Base-by-base conservation (phyloP, 768 basidiomycete genomes). In the Phylloporus arenicola region DNA sequence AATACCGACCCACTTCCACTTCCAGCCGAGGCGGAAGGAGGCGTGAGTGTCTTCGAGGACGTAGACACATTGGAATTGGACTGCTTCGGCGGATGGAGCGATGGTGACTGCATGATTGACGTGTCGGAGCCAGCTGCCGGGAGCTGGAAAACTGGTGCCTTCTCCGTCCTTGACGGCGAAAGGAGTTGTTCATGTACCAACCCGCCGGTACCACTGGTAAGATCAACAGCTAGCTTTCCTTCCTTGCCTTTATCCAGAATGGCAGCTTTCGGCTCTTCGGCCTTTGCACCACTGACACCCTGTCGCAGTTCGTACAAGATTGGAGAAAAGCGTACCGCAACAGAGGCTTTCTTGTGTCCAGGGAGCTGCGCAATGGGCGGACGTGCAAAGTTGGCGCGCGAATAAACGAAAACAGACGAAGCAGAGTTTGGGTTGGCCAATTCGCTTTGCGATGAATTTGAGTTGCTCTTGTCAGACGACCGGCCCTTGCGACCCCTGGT, bases 291-390 rank as follows among this genome's bases (percentile, higher is more conserved):
- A 29, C 61, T 56, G 1, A 85, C 77, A 22, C 76, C 80, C 9
- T 77, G 75, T 22, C 95, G 76, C n/a, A 97, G 73, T 61, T 97
- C 92, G 61, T 93, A 98, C 37, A 99, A 68, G 19, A 97, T 77
- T 0, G 95, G 96, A 27, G 90, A 94, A 69, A 98, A 99, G 41
- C 84, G 76, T 33, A 99, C 92, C 1, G 90, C 95, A 3, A 98
- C 86, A 58, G 88, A 92, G 0, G 95, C 86, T 59, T 95, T 96
- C 70, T 92, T 92, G 73, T 97, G 91, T 2, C 96, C 96, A 3
- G 96, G 94, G 5, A 98, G 74, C 64, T 94, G 93, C 13, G 93
- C 96, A 50, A 98, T 82, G 0, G 96, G 95, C 1, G 92, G 88
- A 38, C 90, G 75, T 1, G 92, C 84, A 67, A 99, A 90, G 70